Conservation (phyloP, 148 eudicot species). For the Oxyria digyna region DNA sequence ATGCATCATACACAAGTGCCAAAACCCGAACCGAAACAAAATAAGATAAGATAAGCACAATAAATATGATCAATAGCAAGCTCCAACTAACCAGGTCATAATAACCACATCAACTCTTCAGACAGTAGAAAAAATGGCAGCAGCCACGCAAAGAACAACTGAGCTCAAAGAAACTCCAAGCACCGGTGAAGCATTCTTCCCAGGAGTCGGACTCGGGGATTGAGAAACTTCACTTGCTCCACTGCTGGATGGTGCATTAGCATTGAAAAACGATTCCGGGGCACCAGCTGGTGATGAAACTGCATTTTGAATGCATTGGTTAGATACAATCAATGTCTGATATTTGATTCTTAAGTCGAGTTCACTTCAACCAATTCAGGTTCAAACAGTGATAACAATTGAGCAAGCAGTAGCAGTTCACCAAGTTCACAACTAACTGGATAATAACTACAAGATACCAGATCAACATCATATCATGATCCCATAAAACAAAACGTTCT, state of each 20-base stretch:
- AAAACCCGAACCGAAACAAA: neutral
- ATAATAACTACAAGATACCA: neutral
- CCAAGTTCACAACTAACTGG: neutral
- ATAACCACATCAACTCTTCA: neutral
- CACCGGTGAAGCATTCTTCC: neutral
- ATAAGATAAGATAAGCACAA: neutral
- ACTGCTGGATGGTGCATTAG: neutral
- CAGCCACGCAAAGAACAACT: neutral
- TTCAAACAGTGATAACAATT: neutral
- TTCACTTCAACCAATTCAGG: neutral
- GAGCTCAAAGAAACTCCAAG: constrained; percentile 3
- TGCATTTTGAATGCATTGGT: neutral
- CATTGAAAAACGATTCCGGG: neutral
- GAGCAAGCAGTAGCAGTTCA: too few relatives aligned
- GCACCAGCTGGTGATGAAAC: constrained; percentile 4
- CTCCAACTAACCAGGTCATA: neutral
- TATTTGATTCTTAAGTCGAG: too few relatives aligned
- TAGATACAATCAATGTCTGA: too few relatives aligned
- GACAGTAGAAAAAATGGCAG: neutral
- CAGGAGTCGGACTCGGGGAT: neutral
- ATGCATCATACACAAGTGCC: neutral
- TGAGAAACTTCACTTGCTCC: neutral
- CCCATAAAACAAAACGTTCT: too few relatives aligned
- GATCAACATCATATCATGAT: neutral
- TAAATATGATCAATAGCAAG: neutral